Conservation (phyloP, 192 early-diverging fungal genomes). For the Helicostylum pulchrum region DNA sequence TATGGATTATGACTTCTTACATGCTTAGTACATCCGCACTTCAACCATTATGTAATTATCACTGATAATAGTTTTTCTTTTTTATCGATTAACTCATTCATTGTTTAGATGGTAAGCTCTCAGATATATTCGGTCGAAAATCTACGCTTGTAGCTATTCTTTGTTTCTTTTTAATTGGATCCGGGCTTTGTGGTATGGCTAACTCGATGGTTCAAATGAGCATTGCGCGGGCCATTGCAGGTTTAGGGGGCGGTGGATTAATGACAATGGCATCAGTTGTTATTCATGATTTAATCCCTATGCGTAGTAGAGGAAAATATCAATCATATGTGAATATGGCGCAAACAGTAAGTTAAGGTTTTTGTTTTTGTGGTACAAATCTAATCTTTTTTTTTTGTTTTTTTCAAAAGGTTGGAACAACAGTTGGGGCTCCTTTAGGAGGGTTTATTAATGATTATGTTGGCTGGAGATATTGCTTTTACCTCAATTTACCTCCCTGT, state of each 20-base stretch:
- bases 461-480: slow-evolving; percentile 77
- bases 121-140: slow-evolving; percentile 82
- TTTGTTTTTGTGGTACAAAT: not conserved
- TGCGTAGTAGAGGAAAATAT: slow-evolving; percentile 65
- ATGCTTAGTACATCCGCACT: slow-evolving; percentile 30
- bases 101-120: slow-evolving; percentile 65
- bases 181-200: slow-evolving; percentile 45
- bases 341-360: slow-evolving; percentile 18
- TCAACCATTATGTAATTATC: slow-evolving; percentile 30
- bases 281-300: slow-evolving; percentile 64
- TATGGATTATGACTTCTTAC: slow-evolving; percentile 33
- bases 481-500: slow-evolving; percentile 77
- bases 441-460: slow-evolving; percentile 74
- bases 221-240: slow-evolving; percentile 27
- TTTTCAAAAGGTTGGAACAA: slow-evolving; percentile 51
- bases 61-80: not conserved
- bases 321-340: slow-evolving; percentile 38
- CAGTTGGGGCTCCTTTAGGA: slow-evolving; percentile 82
- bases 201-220: slow-evolving; percentile 37
- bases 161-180: slow-evolving; percentile 76
- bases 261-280: slow-evolving; percentile 57
- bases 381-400: slow-evolving; percentile 6
- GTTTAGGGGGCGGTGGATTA: slow-evolving; percentile 73
- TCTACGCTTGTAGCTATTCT: slow-evolving; percentile 69
- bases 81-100: not conserved